A percentile compares a stretch with the other conserved stretches of the same genome.
Conservation (phyloP, 148 eudicot genomes). For the Cornus kousa region DNA sequence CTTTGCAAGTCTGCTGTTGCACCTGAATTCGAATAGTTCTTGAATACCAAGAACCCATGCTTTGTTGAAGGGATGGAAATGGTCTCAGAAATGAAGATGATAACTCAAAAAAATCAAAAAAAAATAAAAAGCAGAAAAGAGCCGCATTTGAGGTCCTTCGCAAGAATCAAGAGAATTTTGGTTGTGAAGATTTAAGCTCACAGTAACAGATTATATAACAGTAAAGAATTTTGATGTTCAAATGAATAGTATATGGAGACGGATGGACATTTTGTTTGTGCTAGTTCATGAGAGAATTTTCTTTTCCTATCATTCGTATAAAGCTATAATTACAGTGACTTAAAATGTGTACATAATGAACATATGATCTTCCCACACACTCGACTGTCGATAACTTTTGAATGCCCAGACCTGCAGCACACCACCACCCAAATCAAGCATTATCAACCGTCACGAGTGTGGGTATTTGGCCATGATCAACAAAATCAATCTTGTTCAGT, state of each 20-base stretch:
- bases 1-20: too few species aligned
- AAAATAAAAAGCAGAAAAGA: too few species aligned
- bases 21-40: too few species aligned
- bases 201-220: background rate
- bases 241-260: background rate
- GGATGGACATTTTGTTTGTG: background rate
- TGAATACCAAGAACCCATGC: too few species aligned
- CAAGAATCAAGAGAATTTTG: too few species aligned
- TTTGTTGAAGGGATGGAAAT: too few species aligned
- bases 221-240: background rate
- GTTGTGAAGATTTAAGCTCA: background rate
- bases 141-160: too few species aligned
- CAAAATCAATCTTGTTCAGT: slow-evolving; percentile 68
- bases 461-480: slow-evolving; percentile 67
- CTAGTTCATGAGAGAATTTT: background rate
- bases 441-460: slow-evolving; percentile 42
- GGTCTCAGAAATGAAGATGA: too few species aligned
- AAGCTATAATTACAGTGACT: background rate
- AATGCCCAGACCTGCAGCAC: too few species aligned
- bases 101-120: too few species aligned
- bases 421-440: slow-evolving; percentile 11
- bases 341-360: background rate
- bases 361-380: background rate
- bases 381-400: too few species aligned
- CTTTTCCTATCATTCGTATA: background rate